phyloP scores from a whole-genome alignment of 164 flowering plant species.

The Macadamia tetraphylla region DNA sequence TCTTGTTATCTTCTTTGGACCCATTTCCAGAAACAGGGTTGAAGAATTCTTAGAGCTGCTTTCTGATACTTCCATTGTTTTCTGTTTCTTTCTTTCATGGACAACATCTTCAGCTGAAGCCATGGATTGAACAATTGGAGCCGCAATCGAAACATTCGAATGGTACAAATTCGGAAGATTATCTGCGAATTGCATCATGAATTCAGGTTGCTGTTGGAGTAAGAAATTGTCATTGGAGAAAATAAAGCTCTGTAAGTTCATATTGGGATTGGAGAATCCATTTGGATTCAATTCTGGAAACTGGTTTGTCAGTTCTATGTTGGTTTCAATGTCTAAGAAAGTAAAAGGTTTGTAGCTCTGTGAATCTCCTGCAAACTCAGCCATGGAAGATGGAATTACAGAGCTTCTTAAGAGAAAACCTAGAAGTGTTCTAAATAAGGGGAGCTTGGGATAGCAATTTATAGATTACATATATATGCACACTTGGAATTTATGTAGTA shows the following conservation, averaged over 20 bases:
- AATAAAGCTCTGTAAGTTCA: conserved; percentile 16
- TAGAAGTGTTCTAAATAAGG: conserved; percentile 9
- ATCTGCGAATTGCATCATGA: conserved; percentile 6
- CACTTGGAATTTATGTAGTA: not conserved
- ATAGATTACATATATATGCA: not conserved
- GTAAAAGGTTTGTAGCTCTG: conserved; percentile 27
- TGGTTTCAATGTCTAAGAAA: conserved; percentile 27
- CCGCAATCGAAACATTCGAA: conserved; percentile 9
- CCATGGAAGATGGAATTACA: conserved; percentile 18
- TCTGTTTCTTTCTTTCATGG: conserved; percentile 23
- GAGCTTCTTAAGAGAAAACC: conserved; percentile 3
- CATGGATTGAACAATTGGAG: conserved; percentile 13
- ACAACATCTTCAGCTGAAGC: conserved; percentile 6
- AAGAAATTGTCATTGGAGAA: conserved; percentile 22
- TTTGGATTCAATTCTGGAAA: conserved; percentile 11
- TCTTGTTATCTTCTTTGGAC: conserved; percentile 4
- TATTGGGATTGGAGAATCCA: conserved; percentile 16
- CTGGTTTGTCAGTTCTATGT: conserved; percentile 28
- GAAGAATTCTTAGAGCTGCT: conserved; percentile 27
- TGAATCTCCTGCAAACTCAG: conserved; percentile 19
- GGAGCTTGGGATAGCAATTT: not conserved
- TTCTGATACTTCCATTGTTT: conserved; percentile 14
- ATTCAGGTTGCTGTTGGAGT: conserved; percentile 22
- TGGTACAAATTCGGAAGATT: conserved; percentile 5
- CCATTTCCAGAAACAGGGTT: conserved; percentile 12